Base-by-base conservation (phyloP, 1,139 yeast genomes). In the Candida anutae region DNA sequence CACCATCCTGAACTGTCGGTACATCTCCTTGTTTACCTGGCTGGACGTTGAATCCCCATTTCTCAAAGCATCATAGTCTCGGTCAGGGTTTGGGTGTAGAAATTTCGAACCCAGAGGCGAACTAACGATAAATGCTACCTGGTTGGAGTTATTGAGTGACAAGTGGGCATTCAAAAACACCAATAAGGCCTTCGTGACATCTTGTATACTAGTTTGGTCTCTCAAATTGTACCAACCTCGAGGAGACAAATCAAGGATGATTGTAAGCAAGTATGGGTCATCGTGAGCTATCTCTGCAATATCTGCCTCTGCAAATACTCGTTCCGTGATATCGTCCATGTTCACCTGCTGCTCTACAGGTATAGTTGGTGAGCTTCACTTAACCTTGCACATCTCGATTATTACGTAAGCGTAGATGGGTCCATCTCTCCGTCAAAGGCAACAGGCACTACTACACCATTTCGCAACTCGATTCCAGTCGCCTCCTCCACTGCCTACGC, bases 81-180 rank as follows among this genome's bases (percentile, higher is more conserved):
- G 46, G 16, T 40, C 40, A 1, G 62, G 57, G 26, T 58, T 59
- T 0, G 98, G 97, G 46, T 80, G 85, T 13, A 90, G 50, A 42
- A 82, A 74, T 40, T 63, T 61, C 0, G 94, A 78, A 0, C 90
- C 87, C 10, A 58, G 55, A 2, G 87, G 73, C 33, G 87, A 81
- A 15, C 85, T 80, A 1, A 85, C 82, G 21, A 90, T 72, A 17
- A 90, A 75, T 5, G 94, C 83, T 8, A 88, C 94, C 46, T 75
- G 74, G 50, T 90, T 90, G 21, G 87, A 74, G 45, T 83, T 84
- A 53, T 85, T 84, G 31, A 85, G 63, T 0, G 98, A 77, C 27
- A 93, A 51, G 52, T 90, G 98, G 1, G 93, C 88, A 48, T 90
- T 90, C 33, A 88, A 53, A 44, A 78, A 77, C 19, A 85, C 83